phyloP scores from a whole-genome alignment of 257 asterid genomes.

The Nicotiana attenuata region DNA sequence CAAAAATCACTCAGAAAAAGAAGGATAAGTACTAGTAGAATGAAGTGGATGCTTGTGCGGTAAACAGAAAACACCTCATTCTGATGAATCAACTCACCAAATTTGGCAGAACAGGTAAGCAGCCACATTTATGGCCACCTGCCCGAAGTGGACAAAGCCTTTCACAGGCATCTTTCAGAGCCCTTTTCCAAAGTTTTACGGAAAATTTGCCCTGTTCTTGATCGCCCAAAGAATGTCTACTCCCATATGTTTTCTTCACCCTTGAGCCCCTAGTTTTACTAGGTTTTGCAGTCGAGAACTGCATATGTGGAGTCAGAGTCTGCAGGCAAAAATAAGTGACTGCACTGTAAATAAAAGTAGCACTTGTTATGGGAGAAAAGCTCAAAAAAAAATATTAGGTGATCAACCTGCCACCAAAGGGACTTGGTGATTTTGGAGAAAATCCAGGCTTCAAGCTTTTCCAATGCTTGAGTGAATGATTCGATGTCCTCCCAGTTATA shows the following conservation, averaged over 20 bases:
- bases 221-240: constrained; percentile 44
- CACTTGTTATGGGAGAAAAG: background rate
- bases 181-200: constrained; percentile 77
- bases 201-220: constrained; percentile 71
- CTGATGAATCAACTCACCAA: constrained; percentile 44
- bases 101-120: constrained; percentile 69
- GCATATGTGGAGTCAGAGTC: constrained; percentile 95
- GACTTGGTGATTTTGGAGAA: constrained; percentile 78
- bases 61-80: background rate
- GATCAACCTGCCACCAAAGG: constrained; percentile 93
- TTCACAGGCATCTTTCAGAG: constrained; percentile 88
- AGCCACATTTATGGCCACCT: constrained; percentile 64
- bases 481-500: constrained; percentile 71
- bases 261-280: constrained; percentile 29
- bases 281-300: constrained; percentile 45
- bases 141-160: constrained; percentile 90
- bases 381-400: constrained; percentile 8
- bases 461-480: constrained; percentile 69
- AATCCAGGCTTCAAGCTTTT: constrained; percentile 84
- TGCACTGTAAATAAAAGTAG: background rate
- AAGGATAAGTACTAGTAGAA: background rate
- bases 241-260: constrained; percentile 41
- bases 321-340: constrained; percentile 25
- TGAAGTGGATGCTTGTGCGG: background rate
- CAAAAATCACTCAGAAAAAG: background rate